Base-by-base conservation (phyloP, 495 filamentous ascomycete species). In the Aspergillus haitiensis region DNA sequence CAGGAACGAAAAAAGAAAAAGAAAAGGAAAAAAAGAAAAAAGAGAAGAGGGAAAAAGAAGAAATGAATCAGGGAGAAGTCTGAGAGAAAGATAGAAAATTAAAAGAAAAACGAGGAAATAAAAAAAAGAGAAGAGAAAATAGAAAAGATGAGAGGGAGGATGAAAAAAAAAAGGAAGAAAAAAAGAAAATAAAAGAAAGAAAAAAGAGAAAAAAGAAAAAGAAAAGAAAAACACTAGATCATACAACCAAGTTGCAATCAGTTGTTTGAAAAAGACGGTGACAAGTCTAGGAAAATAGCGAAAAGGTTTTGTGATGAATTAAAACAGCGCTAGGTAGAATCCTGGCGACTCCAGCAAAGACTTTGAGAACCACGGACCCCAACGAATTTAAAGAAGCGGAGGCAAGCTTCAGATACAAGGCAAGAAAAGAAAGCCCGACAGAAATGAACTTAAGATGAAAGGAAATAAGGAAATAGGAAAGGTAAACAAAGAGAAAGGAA, bases 241-340 rank as follows among this genome's bases (percentile, higher is more conserved):
- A 65, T 61, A 61, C 63, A 65, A 61, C 52, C 54, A 57, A 60
- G 63, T 27, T 56, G 59, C 59, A 62, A 62, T 57, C 52, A 60
- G 57, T 56, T 56, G 62, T 57, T 31, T 47, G 60, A 34, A 59
- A 62, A 60, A 52, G 58, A 64, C 55, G 58, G 67, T 58, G 66
- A 69, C 58, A 67, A 65, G 66, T 64, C 46, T 52, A 66, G 61
- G 64, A 59, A 65, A 67, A 56, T 55, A 46, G 63, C 53, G 50
- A 65, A 66, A 65, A 55, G 56, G 64, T 52, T 67, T 64, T 63
- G 62, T 62, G 61, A 62, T 47, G 55, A 55, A 64, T 64, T 35
- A 55, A 63, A 66, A 62, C 62, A 51, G 53, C 61, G 61, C 61
- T 66, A 68, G 66, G 50, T 47, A 40, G 56, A 61, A 63, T 65